Percentiles rank a stretch among this genome's conserved stretches.
phyloP scores from a whole-genome alignment of 2,329 filamentous ascomycete genomes.

The Botrytis tulipae region DNA sequence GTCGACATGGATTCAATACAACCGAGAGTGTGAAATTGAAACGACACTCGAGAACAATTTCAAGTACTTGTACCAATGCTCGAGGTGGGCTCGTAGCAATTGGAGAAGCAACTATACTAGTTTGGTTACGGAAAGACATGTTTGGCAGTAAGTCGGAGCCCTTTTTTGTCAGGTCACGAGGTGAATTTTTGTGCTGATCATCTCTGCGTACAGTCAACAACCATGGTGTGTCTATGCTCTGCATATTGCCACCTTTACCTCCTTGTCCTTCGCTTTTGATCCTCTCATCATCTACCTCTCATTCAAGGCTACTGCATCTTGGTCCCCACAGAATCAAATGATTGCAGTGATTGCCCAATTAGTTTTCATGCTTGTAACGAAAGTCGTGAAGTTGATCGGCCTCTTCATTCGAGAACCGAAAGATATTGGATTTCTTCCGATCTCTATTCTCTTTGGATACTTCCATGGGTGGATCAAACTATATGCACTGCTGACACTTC shows the following conservation, averaged over 20 bases:
- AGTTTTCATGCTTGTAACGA: conserved; percentile 81
- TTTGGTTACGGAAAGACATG: conserved; percentile 76
- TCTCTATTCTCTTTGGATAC: conserved; percentile 90
- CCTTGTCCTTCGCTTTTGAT: conserved; percentile 79
- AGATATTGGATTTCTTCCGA: conserved; percentile 75
- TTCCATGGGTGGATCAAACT: conserved; percentile 91
- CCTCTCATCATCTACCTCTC: conserved; percentile 67
- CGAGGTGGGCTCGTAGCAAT: conserved; percentile 94
- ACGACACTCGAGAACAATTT: conserved; percentile 87
- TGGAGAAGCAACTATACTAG: conserved; percentile 97
- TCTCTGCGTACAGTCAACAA: conserved; percentile 63
- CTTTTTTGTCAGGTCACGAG: conserved; percentile 1
- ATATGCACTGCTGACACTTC: conserved; percentile 78
- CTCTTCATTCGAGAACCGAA: conserved; percentile 81
- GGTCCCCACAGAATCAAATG: conserved; percentile 52
- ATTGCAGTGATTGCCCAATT: conserved; percentile 61
- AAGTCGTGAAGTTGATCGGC: conserved; percentile 85
- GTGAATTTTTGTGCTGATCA: conserved; percentile 24
- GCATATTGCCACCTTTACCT: conserved; percentile 88
- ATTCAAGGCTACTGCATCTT: conserved; percentile 65
- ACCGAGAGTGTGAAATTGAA: conserved; percentile 84
- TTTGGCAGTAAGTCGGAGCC: conserved; percentile 73
- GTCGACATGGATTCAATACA: conserved; percentile 95
- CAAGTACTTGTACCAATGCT: conserved; percentile 90
- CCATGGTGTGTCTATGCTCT: conserved; percentile 92